Conservation (phyloP, 176 grass and related monocot species). For the Eleusine indica region DNA sequence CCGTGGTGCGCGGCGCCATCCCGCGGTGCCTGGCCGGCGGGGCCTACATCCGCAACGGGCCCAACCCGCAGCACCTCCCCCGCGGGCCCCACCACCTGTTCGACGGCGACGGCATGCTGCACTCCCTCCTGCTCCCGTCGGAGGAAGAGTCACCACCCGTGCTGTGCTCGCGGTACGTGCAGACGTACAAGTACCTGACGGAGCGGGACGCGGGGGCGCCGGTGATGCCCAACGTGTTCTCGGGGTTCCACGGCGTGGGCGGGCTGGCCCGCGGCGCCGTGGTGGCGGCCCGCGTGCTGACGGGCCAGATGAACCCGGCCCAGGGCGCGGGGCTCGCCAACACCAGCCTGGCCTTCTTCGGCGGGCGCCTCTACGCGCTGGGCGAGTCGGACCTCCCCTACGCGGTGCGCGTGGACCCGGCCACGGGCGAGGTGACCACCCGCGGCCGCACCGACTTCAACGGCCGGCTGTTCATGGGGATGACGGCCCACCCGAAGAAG, state of each 20-base stretch:
- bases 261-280: constrained; percentile 76
- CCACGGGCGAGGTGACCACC: constrained; percentile 67
- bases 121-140: constrained; percentile 77
- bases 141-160: constrained; percentile 16
- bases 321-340: constrained; percentile 78
- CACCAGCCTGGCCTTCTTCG: constrained; percentile 85
- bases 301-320: constrained; percentile 78
- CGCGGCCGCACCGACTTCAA: constrained; percentile 67
- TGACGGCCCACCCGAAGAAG: constrained; percentile 95
- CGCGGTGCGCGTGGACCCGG: constrained; percentile 55
- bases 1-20: constrained; percentile 69
- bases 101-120: constrained; percentile 96
- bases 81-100: constrained; percentile 86
- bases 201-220: constrained; percentile 72
- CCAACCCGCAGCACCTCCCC: constrained; percentile 89
- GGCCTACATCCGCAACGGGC: constrained; percentile 94
- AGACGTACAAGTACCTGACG: constrained; percentile 87
- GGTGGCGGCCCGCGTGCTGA: constrained; percentile 71
- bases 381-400: constrained; percentile 92
- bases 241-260: constrained; percentile 71
- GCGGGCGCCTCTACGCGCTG: constrained; percentile 72
- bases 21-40: constrained; percentile 82
- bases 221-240: constrained; percentile 76
- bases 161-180: constrained; percentile 94
- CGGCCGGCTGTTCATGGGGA: constrained; percentile 63